Conservation (phyloP, 352 stramenopile genomes). For the Phytophthora syringae region DNA sequence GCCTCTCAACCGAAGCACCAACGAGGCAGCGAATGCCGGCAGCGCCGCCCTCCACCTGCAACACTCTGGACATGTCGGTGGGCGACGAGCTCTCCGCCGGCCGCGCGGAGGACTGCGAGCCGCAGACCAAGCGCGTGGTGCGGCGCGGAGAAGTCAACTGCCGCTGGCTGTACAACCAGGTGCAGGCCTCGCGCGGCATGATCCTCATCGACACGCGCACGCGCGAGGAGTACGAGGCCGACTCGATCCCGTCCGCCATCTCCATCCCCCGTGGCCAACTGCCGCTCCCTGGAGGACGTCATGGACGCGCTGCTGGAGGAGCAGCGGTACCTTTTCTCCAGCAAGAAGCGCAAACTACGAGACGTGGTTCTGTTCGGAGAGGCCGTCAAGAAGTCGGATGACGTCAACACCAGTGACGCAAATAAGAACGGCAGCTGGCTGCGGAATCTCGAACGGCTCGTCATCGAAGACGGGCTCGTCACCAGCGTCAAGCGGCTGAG, state of each 20-base stretch:
- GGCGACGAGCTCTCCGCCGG: slow-evolving; percentile 38
- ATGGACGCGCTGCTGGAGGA: slow-evolving; percentile 63
- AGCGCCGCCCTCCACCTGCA: slow-evolving; percentile 1
- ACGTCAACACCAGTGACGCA: slow-evolving; percentile 23
- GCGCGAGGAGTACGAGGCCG: slow-evolving; percentile 61
- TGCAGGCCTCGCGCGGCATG: slow-evolving; percentile 74
- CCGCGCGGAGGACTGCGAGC: slow-evolving; percentile 16
- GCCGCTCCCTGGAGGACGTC: slow-evolving; percentile 56
- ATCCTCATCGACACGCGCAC: slow-evolving; percentile 80
- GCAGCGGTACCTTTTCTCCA: slow-evolving; percentile 72
- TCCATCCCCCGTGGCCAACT: slow-evolving; percentile 62
- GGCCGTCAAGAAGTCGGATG: slow-evolving; percentile 47
- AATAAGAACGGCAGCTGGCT: slow-evolving; percentile 48
- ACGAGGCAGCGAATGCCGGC: slow-evolving; percentile 32
- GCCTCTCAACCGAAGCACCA: slow-evolving; percentile 9
- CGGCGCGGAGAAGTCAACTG: slow-evolving; percentile 76
- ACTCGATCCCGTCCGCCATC: slow-evolving; percentile 80
- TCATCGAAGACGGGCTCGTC: slow-evolving; percentile 78
- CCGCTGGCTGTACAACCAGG: slow-evolving; percentile 87
- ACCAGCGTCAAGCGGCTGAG: slow-evolving; percentile 76
- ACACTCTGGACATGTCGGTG: slow-evolving; percentile 40
- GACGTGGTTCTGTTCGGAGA: slow-evolving; percentile 86
- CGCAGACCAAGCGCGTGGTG: slow-evolving; percentile 55
- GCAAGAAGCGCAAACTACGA: slow-evolving; percentile 79
- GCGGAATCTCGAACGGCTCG: slow-evolving; percentile 60